Percentiles rank a stretch among this genome's conserved stretches.
Evolutionary conservation across 2,329 filamentous ascomycete species (phyloP).

Genomic region (Trichoderma endophyticum): DNA sequence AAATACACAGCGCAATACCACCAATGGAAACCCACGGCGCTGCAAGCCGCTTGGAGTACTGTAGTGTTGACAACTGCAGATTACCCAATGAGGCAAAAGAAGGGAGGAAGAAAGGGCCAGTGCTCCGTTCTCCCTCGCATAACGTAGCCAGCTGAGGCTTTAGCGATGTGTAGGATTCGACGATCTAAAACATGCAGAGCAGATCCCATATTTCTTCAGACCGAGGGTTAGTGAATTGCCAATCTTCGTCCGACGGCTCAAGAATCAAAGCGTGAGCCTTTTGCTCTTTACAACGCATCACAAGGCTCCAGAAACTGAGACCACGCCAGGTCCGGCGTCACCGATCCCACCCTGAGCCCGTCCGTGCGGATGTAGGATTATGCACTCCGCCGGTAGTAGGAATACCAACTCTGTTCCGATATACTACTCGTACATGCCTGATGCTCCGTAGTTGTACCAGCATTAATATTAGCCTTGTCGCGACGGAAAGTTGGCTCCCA

Average conservation of each 20-base stretch:
- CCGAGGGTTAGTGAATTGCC: background rate
- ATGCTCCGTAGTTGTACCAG: background rate
- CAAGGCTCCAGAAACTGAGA: slow-evolving; percentile 1
- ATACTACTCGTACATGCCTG: background rate
- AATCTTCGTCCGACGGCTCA: background rate
- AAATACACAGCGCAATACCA: background rate
- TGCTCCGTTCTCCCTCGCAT: background rate
- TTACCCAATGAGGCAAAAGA: background rate
- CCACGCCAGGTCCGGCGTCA: slow-evolving; percentile 9
- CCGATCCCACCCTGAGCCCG: slow-evolving; percentile 10
- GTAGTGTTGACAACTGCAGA: background rate
- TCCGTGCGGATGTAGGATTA: slow-evolving; percentile 14
- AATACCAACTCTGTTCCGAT: slow-evolving; percentile 8
- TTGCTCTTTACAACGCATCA: background rate
- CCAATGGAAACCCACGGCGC: background rate
- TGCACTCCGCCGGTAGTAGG: slow-evolving; percentile 15
- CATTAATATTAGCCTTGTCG: background rate
- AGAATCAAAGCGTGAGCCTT: background rate
- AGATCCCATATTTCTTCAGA: background rate
- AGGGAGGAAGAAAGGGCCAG: background rate
- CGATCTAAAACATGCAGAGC: slow-evolving; percentile 8
- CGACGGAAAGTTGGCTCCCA: background rate
- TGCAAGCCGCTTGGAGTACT: background rate
- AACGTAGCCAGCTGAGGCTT: background rate
- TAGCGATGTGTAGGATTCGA: background rate